Percentiles rank a stretch among this genome's conserved stretches.
These are phyloP conservation scores for Phyllosticta citribraziliensis DNA, from an alignment of 2,329 filamentous ascomycete species.

Conservation along the genomic window DNA sequence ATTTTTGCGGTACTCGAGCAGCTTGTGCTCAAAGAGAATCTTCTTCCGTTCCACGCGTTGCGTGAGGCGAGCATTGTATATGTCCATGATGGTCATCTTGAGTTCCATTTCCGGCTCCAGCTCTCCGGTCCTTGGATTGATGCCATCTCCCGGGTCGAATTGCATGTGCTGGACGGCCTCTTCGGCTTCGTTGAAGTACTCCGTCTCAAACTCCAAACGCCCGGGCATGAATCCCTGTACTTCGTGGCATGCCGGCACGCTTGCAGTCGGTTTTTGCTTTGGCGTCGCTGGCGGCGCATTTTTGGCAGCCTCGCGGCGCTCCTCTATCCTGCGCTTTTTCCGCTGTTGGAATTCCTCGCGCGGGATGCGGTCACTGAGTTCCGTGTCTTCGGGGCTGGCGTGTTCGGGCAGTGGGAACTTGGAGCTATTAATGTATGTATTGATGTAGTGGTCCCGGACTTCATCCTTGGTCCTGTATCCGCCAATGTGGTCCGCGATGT, in stretches of 20 bases:
- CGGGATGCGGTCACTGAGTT: constrained; percentile 68
- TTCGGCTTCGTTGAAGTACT: constrained; percentile 95
- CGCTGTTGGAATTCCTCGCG: constrained; percentile 86
- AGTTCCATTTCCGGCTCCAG: constrained; percentile 93
- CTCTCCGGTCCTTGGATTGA: constrained; percentile 74
- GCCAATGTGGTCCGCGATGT: constrained; percentile 96
- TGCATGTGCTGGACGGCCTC: constrained; percentile 98
- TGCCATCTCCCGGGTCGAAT: constrained; percentile 89
- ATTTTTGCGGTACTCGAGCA: constrained; percentile 91
- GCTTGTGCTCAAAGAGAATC: constrained; percentile 88
- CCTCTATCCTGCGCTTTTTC: constrained; percentile 90
- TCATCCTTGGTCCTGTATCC: constrained; percentile 92
- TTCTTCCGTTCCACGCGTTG: constrained; percentile 90
- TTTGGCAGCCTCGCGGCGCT: constrained; percentile 78
- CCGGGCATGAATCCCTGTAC: constrained; percentile 99
- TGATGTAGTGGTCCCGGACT: constrained; percentile 86
- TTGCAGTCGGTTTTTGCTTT: constrained; percentile 92
- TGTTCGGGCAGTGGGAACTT: constrained; percentile 79
- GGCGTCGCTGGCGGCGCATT: constrained; percentile 73
- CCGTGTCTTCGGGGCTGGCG: constrained; percentile 72
- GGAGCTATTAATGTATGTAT: constrained; percentile 74
- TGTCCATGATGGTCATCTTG: constrained; percentile 96
- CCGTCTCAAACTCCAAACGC: constrained; percentile 91
- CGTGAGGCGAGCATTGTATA: constrained; percentile 88
- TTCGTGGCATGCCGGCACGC: constrained; percentile 92